Conservation (phyloP, 768 basidiomycete genomes). For the Suillus brevipes region DNA sequence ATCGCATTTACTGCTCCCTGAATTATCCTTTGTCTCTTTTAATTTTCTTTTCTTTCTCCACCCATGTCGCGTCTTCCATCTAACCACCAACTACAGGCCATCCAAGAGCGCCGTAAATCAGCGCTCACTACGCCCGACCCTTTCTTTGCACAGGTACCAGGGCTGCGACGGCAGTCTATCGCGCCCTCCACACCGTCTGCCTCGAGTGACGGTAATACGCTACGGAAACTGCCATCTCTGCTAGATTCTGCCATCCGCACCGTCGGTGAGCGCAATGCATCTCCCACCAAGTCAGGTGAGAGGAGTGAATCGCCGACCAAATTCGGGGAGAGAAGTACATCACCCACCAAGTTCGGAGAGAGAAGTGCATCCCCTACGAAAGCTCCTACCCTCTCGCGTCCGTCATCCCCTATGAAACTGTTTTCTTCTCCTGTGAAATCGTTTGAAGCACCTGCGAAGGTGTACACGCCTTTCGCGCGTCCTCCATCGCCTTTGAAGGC, state of each 20-base stretch:
- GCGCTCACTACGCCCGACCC: slow-evolving; percentile 48
- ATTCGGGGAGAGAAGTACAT: neutral
- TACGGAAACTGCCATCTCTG: slow-evolving; percentile 7
- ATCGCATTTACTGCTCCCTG: neutral
- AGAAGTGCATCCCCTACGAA: slow-evolving; percentile 13
- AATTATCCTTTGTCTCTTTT: neutral
- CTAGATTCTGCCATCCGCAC: slow-evolving; percentile 6
- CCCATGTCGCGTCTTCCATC: neutral
- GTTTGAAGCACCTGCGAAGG: neutral
- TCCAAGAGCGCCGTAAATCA: slow-evolving; percentile 61
- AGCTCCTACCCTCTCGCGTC: neutral
- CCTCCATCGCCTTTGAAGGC: slow-evolving; percentile 2
- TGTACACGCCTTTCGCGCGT: slow-evolving; percentile 2
- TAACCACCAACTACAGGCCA: slow-evolving; percentile 40
- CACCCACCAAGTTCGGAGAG: neutral
- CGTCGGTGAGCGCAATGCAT: neutral
- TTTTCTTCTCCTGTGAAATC: slow-evolving; percentile 4
- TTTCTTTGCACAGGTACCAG: slow-evolving; percentile 58
- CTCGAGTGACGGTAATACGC: neutral
- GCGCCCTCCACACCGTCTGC: slow-evolving; percentile 9
- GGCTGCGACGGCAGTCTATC: slow-evolving; percentile 37
- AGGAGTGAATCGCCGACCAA: neutral
- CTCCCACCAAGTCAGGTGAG: neutral
- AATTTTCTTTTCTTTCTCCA: neutral
- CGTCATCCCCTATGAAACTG: slow-evolving; percentile 9